Percentiles rank a stretch among this genome's conserved stretches.
Evolutionary conservation across 805 yeast species (phyloP).

Genomic region (Torulaspora gathmanii): DNA sequence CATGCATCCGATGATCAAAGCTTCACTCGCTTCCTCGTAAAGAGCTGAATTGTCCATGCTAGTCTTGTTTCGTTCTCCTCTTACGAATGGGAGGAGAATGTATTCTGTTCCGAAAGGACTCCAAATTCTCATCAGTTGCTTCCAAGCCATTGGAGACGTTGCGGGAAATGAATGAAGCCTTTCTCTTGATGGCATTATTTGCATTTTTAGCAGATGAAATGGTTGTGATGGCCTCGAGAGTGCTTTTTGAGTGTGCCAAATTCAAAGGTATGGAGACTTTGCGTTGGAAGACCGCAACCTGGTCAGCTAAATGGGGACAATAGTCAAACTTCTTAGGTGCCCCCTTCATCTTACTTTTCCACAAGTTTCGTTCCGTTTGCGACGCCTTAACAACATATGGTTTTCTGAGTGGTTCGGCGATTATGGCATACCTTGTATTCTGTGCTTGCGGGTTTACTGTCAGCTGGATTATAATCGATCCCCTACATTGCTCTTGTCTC

Average conservation of each 20-base stretch:
- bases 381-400: slow-evolving; percentile 28
- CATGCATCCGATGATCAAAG: neutral
- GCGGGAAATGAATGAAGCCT: neutral
- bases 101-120: neutral
- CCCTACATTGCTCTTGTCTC: slow-evolving; percentile 20
- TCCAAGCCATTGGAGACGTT: neutral
- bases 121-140: neutral
- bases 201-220: neutral
- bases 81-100: slow-evolving; percentile 9
- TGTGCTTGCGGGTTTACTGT: slow-evolving; percentile 5
- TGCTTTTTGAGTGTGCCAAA: neutral
- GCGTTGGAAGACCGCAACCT: slow-evolving; percentile 16
- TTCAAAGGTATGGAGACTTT: slow-evolving; percentile 7
- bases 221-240: neutral
- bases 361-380: slow-evolving; percentile 18
- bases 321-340: slow-evolving; percentile 13
- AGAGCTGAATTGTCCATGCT: neutral
- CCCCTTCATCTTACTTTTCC: slow-evolving; percentile 14
- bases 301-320: slow-evolving; percentile 18
- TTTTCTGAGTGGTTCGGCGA: slow-evolving; percentile 31
- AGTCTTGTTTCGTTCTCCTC: slow-evolving; percentile 4
- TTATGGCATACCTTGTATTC: slow-evolving; percentile 20
- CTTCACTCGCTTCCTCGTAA: neutral
- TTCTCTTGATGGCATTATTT: neutral
- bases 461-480: slow-evolving; percentile 26